Evolutionary conservation across 805 yeast species (phyloP), one percentile per base, ranked within the genome.

Genomic region (Blastobotrys robertii): DNA sequence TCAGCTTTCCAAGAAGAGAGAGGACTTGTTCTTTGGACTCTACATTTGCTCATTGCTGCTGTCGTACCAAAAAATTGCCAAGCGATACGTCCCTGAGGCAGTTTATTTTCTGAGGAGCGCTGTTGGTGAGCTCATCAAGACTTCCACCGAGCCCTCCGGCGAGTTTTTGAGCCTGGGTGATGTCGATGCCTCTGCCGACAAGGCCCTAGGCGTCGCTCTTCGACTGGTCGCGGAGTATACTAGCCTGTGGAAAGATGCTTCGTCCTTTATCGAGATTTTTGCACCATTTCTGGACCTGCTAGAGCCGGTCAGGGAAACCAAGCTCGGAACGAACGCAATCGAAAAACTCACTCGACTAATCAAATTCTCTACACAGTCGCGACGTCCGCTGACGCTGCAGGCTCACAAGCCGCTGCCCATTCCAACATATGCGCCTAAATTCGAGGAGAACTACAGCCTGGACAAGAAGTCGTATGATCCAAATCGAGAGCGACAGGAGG

Each of bases 371-470:
- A 45, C 42, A 13, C 66, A 70, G 32, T 77, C 71, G 40, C 75
- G 84, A 47, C 66, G 60, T 45, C 96, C 97, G 44, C 72, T 92
- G 54, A 68, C 77, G 11, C 70, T 92, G 49, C 99, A 92, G 65
- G 66, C 75, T 6, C 97, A 88, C 67, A 77, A 75, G 56, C 86
- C 94, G 16, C 59, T 92, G 44, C 83, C 95, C 2, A 83, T 92
- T 56, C 80, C 87, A 34, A 74, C 95, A 2, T 74, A 74, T 55
- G 82, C 87, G 31, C 99, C 99, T 50, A 80, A 84, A 64, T 92
- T 82, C 60, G 97, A 90, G 65, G 97, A 86, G 57, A 86, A 87
- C 69, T 92, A 81, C 75, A 90, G 88, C 66, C 95, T 96, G 44
- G 96, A 86, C 59, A 84, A 79, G 76, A 88, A 84, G 67, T 84